A percentile compares a stretch with the other conserved stretches of the same genome.
Evolutionary conservation across 345 rosid species (phyloP).

Genomic region (Isatis tinctoria): DNA sequence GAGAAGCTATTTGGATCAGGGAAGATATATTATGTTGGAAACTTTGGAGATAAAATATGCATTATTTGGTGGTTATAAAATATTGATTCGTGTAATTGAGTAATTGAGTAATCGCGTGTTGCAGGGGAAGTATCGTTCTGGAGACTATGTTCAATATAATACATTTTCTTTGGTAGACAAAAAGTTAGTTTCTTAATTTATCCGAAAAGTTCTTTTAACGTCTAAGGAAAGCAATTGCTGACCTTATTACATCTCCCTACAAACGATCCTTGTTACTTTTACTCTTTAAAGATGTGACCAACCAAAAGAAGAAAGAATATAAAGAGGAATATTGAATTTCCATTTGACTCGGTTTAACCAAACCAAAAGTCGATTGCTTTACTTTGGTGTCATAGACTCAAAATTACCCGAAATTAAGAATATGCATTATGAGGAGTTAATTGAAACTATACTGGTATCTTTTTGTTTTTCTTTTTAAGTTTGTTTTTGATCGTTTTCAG

Average conservation of each 20-base stretch:
- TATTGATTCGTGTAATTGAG: neutral
- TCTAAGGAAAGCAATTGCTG: constrained; percentile 29
- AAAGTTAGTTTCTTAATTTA: neutral
- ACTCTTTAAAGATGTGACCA: neutral
- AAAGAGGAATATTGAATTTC: neutral
- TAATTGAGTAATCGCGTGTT: neutral
- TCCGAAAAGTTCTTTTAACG: neutral
- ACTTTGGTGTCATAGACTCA: neutral
- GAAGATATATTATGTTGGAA: neutral
- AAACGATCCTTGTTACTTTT: neutral
- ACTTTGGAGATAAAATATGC: neutral
- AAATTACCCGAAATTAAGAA: neutral
- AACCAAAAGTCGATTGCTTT: neutral
- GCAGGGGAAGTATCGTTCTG: constrained; percentile 11
- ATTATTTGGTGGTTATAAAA: constrained; percentile 8
- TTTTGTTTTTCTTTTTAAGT: too few species aligned
- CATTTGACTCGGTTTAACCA: neutral
- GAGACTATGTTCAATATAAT: neutral
- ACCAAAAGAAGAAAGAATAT: neutral
- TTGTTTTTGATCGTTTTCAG: too few species aligned
- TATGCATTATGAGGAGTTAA: neutral
- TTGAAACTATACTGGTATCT: neutral
- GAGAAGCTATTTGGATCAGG: constrained; percentile 6
- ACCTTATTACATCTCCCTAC: neutral
- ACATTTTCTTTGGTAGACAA: neutral